Conservation (phyloP, 2,329 filamentous ascomycete genomes). For the Fusarium newnesense region DNA sequence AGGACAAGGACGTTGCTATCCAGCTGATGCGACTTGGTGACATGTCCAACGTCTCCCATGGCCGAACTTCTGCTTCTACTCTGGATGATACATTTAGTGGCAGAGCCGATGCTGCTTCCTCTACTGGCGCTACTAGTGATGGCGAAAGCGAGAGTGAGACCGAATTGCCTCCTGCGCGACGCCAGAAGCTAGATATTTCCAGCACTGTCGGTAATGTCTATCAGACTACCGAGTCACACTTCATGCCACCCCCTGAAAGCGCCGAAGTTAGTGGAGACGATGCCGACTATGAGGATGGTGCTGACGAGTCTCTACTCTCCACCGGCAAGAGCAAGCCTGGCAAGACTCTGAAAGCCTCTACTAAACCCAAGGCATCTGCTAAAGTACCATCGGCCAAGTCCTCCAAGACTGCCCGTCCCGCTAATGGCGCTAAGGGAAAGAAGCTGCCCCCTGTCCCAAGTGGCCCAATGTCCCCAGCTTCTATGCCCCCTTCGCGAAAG, state of each 20-base stretch:
- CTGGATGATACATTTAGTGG: conserved; percentile 94
- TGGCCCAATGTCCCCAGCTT: conserved; percentile 70
- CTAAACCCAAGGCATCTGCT: conserved; percentile 54
- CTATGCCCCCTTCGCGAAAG: conserved; percentile 79
- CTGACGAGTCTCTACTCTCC: conserved; percentile 50
- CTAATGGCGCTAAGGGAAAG: conserved; percentile 60
- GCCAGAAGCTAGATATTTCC: conserved; percentile 63
- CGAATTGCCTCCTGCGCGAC: conserved; percentile 68
- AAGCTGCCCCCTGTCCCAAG: conserved; percentile 55
- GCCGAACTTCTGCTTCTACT: conserved; percentile 91
- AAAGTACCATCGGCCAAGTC: conserved; percentile 54
- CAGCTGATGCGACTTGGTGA: conserved; percentile 97
- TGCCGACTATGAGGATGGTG: conserved; percentile 47
- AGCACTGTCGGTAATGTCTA: conserved; percentile 59
- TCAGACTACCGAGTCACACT: conserved; percentile 63
- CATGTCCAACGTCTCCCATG: conserved; percentile 91
- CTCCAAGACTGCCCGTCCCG: conserved; percentile 55
- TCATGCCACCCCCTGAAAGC: conserved; percentile 62
- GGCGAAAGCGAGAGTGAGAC: conserved; percentile 74
- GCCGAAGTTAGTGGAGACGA: conserved; percentile 51
- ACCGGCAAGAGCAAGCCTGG: conserved; percentile 54
- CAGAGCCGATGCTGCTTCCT: conserved; percentile 84
- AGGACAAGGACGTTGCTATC: conserved; percentile 91
- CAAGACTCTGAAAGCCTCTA: conserved; percentile 52
- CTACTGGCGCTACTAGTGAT: conserved; percentile 85